Conservation (phyloP, 73 alveolate species). For the Halteria grandinella region DNA sequence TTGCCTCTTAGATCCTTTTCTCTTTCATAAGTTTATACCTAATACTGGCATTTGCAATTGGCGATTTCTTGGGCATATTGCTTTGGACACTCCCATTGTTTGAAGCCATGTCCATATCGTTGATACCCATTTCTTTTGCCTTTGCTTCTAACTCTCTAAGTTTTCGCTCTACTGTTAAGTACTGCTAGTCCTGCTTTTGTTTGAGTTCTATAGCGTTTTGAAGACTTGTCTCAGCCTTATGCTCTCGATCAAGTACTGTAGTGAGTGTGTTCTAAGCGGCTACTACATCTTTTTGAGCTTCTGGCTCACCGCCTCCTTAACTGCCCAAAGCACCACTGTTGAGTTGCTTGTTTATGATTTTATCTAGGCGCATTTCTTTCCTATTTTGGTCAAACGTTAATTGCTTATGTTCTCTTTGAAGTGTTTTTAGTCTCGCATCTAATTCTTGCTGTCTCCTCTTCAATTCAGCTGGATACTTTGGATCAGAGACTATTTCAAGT, state of each 20-base stretch:
- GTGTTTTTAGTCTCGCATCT: constrained; percentile 1
- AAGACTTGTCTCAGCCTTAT: not conserved
- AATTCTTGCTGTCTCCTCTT: constrained; percentile 12
- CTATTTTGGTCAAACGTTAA: constrained; percentile 34
- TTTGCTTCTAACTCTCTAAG: not conserved
- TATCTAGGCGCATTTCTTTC: constrained; percentile 56
- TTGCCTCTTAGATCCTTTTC: not conserved
- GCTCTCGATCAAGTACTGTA: constrained; percentile 35
- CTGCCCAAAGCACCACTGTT: no score
- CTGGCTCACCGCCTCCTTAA: constrained; percentile 61
- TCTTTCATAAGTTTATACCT: constrained; percentile 6
- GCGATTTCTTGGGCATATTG: not conserved
- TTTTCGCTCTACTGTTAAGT: constrained; percentile 26
- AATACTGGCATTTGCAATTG: not conserved
- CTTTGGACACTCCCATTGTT: not conserved
- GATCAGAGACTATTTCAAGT: constrained; percentile 15
- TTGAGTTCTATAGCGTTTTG: constrained; percentile 25
- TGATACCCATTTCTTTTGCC: constrained; percentile 44
- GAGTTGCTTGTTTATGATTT: no score
- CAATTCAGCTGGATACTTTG: constrained; percentile 18
- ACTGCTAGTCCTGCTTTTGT: constrained; percentile 6
- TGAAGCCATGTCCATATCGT: not conserved
- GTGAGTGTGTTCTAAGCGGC: constrained; percentile 9
- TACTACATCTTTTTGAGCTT: constrained; percentile 11
- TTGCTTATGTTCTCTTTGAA: constrained; percentile 22